A percentile compares a stretch with the other conserved stretches of the same genome.
Conservation (phyloP, 129 eudicot genomes). For the Lactuca saligna region DNA sequence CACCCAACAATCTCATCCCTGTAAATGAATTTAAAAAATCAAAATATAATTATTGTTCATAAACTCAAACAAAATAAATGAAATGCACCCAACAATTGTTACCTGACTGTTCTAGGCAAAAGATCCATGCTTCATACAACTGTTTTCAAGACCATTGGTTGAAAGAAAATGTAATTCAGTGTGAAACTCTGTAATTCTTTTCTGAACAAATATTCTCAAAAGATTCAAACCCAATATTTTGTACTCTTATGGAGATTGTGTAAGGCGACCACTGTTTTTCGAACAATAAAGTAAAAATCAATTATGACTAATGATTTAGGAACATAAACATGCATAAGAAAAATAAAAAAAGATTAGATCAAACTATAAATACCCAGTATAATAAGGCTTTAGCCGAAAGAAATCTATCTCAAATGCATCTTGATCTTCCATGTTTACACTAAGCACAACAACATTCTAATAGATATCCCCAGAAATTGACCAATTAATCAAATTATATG, state of each 20-base stretch:
- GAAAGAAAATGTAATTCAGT: conserved; percentile 89
- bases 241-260: conserved; percentile 82
- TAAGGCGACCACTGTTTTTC: conserved; percentile 65
- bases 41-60: too few species aligned
- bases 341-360: too few species aligned
- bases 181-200: conserved; percentile 91
- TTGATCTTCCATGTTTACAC: conserved; percentile 91
- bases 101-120: conserved; percentile 87
- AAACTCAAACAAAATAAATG: background rate
- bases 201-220: conserved; percentile 87
- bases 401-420: conserved; percentile 96
- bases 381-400: conserved; percentile 94
- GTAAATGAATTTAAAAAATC: too few species aligned
- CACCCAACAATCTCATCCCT: too few species aligned
- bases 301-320: background rate
- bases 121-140: conserved; percentile 91
- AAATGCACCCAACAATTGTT: background rate
- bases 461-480: conserved; percentile 73
- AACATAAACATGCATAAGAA: background rate
- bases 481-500: conserved; percentile 1
- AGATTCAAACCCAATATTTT: conserved; percentile 93
- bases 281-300: conserved; percentile 11
- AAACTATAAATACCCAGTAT: conserved; percentile 49
- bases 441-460: conserved; percentile 86
- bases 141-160: conserved; percentile 65